These are phyloP conservation scores for Plasmodium adleri DNA, from an alignment of 169 alveolate species.

Conservation along the genomic window DNA sequence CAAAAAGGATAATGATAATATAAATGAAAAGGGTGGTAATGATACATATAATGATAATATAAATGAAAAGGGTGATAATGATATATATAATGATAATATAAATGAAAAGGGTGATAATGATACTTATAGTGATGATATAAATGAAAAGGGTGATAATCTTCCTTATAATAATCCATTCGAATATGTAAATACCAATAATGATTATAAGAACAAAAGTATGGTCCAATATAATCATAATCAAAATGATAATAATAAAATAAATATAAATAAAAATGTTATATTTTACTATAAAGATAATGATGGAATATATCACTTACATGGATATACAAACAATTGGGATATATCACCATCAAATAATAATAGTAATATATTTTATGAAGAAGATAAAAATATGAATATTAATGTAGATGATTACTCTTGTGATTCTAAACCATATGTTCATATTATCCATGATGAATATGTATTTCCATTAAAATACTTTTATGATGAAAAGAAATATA, in stretches of 20 bases:
- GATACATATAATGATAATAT: neutral
- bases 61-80: neutral
- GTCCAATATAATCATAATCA: neutral
- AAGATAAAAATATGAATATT: neutral
- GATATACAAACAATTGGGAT: neutral
- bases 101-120: neutral
- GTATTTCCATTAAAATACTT: slow-evolving; percentile 26
- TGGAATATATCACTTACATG: neutral
- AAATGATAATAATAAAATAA: neutral
- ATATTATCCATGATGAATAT: slow-evolving; percentile 17
- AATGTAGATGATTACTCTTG: neutral
- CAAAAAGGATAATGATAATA: neutral
- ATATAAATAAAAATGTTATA: neutral
- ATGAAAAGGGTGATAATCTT: neutral
- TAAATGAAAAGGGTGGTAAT: neutral
- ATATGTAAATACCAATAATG: too few relatives aligned
- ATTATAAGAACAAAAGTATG: too few relatives aligned
- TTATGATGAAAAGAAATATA: neutral
- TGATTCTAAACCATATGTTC: slow-evolving; percentile 47
- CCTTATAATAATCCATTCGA: neutral
- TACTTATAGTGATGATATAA: neutral
- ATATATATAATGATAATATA: neutral
- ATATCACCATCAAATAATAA: neutral
- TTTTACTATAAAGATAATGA: neutral
- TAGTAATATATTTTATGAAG: neutral